Percentiles rank a stretch among this genome's conserved stretches.
Evolutionary conservation across 208 protist species (phyloP).

Genomic region (Herpetomonas samuelpessoai): DNA sequence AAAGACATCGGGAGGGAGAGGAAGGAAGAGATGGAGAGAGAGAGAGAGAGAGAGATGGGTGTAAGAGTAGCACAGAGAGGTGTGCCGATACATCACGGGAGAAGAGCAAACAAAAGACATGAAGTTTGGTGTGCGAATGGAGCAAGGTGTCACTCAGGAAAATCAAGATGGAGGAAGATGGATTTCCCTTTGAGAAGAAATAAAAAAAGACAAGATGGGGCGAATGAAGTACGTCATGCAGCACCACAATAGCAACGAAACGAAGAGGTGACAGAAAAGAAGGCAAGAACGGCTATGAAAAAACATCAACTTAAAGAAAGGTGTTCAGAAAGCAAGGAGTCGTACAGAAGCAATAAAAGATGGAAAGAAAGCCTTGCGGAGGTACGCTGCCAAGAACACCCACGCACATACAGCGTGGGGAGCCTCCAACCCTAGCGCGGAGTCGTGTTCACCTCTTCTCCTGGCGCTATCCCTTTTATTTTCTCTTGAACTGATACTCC

Average conservation of each 20-base stretch:
- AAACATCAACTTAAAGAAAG: background rate
- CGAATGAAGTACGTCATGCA: background rate
- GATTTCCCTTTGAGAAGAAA: background rate
- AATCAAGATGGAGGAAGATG: background rate
- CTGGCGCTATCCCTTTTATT: no score
- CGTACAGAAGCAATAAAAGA: conserved; percentile 7
- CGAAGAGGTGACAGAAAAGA: no score
- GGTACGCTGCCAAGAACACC: no score
- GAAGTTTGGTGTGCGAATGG: no score
- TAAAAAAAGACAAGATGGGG: background rate
- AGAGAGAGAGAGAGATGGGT: background rate
- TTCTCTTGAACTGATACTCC: no score
- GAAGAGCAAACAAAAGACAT: background rate
- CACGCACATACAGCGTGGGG: no score
- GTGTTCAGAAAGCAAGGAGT: background rate
- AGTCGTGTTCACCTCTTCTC: no score
- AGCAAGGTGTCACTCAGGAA: background rate
- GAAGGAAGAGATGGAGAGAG: background rate
- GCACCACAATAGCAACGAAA: no score
- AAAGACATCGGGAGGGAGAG: background rate
- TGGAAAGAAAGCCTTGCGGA: conserved; percentile 1
- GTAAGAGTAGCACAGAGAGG: background rate
- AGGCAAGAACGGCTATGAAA: no score
- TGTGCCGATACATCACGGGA: background rate
- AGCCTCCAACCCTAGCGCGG: no score